These are phyloP conservation scores for Colletotrichum phormii DNA, from an alignment of 2,329 filamentous ascomycete genomes.

Conservation along the genomic window DNA sequence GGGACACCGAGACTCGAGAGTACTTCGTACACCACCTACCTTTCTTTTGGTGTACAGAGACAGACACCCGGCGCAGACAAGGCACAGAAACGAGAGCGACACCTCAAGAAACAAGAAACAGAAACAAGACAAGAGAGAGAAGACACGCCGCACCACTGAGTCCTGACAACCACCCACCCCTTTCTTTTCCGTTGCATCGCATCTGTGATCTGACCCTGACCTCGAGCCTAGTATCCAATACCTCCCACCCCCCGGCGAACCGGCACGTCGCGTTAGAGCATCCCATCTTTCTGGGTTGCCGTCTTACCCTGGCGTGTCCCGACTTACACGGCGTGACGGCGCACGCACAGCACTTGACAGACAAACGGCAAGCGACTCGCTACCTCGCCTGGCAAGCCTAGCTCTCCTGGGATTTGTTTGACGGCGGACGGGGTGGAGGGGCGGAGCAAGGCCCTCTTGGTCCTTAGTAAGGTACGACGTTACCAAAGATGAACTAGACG, in stretches of 20 bases:
- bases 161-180: too few relatives aligned
- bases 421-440: conserved; percentile 14
- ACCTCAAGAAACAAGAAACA: background rate
- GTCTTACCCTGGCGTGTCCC: background rate
- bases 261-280: background rate
- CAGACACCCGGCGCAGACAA: background rate
- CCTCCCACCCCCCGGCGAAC: background rate
- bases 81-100: background rate
- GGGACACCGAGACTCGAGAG: conserved; percentile 3
- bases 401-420: background rate
- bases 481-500: background rate
- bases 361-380: background rate
- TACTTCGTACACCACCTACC: background rate
- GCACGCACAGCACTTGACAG: background rate
- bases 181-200: background rate
- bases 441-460: conserved; percentile 1
- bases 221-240: too few relatives aligned
- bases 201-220: conserved; percentile 2
- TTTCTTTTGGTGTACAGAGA: background rate
- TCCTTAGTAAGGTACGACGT: background rate
- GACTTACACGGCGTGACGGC: background rate
- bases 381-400: background rate
- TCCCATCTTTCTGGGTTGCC: background rate
- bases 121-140: too few relatives aligned
- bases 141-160: too few relatives aligned